A percentile compares a stretch with the other conserved stretches of the same genome.
Conservation (phyloP, 1,284 basidiomycete species). For the Trichosporon faecale region DNA sequence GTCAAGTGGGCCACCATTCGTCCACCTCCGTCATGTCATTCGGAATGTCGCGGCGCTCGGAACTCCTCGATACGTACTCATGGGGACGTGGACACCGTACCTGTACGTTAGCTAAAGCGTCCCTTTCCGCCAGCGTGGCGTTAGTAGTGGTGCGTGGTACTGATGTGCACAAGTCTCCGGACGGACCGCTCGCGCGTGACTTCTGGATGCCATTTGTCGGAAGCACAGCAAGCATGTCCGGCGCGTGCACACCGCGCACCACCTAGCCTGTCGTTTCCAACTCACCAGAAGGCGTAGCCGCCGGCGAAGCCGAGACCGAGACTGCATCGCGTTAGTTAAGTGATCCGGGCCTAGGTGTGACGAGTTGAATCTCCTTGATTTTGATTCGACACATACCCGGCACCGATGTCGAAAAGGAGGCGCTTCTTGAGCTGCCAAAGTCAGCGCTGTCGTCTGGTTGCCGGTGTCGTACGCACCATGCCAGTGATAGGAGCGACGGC, state of each 20-base stretch:
- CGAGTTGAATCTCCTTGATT: background rate
- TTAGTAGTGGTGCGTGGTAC: background rate
- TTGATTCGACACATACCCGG: conserved; percentile 13
- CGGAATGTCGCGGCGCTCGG: background rate
- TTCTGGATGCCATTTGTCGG: background rate
- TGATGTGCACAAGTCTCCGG: background rate
- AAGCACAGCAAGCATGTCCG: background rate
- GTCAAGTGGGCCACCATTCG: background rate
- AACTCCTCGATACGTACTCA: conserved; percentile 18
- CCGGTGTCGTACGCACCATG: conserved; percentile 18
- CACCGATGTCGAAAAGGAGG: conserved; percentile 20
- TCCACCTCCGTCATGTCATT: background rate
- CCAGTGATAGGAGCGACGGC: conserved; percentile 25
- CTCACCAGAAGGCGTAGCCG: conserved; percentile 27
- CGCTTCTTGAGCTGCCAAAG: conserved; percentile 20
- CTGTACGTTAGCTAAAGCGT: conserved; percentile 8
- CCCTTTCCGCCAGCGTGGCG: background rate
- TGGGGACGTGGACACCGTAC: conserved; percentile 24
- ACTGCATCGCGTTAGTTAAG: conserved; percentile 15
- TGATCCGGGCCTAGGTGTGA: too few relatives aligned
- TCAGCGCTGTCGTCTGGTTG: background rate
- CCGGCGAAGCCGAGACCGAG: conserved; percentile 20
- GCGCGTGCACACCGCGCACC: background rate
- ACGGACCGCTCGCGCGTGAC: background rate
- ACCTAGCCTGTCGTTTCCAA: background rate